Evolutionary conservation across 2,329 filamentous ascomycete species (phyloP).

Genomic region (Claviceps capensis): DNA sequence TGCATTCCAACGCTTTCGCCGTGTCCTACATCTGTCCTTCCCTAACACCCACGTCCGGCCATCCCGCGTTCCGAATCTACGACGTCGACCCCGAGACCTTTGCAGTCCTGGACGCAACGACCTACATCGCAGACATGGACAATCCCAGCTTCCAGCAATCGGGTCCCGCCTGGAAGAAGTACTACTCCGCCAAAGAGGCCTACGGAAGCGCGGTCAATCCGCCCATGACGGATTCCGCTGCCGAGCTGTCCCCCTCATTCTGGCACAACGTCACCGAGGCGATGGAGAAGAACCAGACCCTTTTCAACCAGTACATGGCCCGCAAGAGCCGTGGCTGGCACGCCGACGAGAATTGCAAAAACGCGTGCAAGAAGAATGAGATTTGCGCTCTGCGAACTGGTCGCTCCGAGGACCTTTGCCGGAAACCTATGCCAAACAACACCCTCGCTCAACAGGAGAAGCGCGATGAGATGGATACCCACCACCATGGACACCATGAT

Average conservation of each 20-base stretch:
- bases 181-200: conserved; percentile 40
- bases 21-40: conserved; percentile 39
- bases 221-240: conserved; percentile 19
- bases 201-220: conserved; percentile 33
- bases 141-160: conserved; percentile 24
- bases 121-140: conserved; percentile 39
- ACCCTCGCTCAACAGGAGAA: conserved; percentile 14
- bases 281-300: conserved; percentile 26
- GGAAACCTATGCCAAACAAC: conserved; percentile 18
- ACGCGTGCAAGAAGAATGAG: conserved; percentile 26
- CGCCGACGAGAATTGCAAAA: conserved; percentile 22
- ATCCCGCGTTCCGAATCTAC: conserved; percentile 43
- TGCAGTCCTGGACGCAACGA: conserved; percentile 36
- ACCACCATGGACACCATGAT: conserved; percentile 9
- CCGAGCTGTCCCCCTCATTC: conserved; percentile 38
- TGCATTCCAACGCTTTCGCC: conserved; percentile 27
- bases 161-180: conserved; percentile 34
- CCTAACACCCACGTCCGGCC: conserved; percentile 38
- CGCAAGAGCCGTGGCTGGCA: conserved; percentile 33
- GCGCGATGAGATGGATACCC: conserved; percentile 4
- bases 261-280: conserved; percentile 42
- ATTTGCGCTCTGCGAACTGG: conserved; percentile 38
- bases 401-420: conserved; percentile 37
- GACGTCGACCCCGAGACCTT: conserved; percentile 42
- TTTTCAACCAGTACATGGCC: conserved; percentile 31